phyloP scores from a whole-genome alignment of 768 basidiomycete species.

The Suillus bovinus region DNA sequence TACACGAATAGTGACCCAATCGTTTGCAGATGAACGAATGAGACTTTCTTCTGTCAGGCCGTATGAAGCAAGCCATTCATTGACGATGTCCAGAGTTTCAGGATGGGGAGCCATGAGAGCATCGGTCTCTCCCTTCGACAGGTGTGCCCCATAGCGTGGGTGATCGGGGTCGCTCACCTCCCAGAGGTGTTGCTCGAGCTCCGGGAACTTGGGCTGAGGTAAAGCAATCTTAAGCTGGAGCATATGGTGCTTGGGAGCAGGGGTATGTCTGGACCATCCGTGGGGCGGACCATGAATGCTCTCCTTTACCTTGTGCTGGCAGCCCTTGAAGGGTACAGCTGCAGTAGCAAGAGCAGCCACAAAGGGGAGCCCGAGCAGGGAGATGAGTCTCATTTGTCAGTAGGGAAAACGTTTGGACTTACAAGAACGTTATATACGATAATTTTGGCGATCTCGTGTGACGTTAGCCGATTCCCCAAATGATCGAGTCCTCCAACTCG shows the following conservation, averaged over 20 bases:
- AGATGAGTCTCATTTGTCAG: neutral
- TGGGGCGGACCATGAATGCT: slow-evolving; percentile 41
- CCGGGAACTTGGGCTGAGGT: slow-evolving; percentile 49
- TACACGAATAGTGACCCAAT: slow-evolving; percentile 65
- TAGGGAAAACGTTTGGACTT: slow-evolving; percentile 18
- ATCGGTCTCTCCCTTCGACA: slow-evolving; percentile 69
- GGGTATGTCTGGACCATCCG: slow-evolving; percentile 47
- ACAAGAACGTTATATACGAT: neutral
- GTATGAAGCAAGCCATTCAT: slow-evolving; percentile 61
- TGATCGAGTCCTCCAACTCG: too few species aligned
- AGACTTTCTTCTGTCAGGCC: slow-evolving; percentile 51
- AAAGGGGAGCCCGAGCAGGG: slow-evolving; percentile 4
- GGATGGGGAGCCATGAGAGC: slow-evolving; percentile 57
- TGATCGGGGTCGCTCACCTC: slow-evolving; percentile 60
- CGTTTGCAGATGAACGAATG: slow-evolving; percentile 60
- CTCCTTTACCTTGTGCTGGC: slow-evolving; percentile 48
- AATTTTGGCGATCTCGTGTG: neutral
- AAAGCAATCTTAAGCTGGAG: slow-evolving; percentile 61
- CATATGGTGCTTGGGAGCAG: slow-evolving; percentile 45
- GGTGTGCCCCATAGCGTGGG: slow-evolving; percentile 52
- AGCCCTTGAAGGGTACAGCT: slow-evolving; percentile 15
- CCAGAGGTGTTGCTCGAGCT: slow-evolving; percentile 52
- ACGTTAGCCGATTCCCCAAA: neutral
- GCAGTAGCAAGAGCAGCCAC: slow-evolving; percentile 16
- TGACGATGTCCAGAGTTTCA: slow-evolving; percentile 52